A percentile compares a stretch with the other conserved stretches of the same genome.
Evolutionary conservation across 495 filamentous ascomycete genomes (phyloP).

Genomic region (Terfezia boudieri): DNA sequence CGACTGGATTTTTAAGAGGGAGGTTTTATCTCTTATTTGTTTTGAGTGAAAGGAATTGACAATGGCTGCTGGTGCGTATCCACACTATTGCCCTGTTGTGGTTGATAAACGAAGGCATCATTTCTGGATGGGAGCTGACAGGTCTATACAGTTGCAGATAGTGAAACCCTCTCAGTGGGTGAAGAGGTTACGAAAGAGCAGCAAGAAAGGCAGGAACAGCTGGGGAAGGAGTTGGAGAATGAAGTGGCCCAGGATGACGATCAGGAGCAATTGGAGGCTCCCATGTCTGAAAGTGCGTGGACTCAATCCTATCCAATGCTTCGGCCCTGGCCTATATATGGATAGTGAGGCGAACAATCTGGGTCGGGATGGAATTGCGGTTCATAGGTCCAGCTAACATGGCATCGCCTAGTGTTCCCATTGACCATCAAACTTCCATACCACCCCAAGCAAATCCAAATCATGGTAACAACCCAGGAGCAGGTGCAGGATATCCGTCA

Average conservation of each 20-base stretch:
- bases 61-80: too few species aligned
- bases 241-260: constrained; percentile 19
- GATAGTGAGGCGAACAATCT: too few species aligned
- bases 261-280: background rate
- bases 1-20: too few species aligned
- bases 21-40: too few species aligned
- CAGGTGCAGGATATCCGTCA: constrained; percentile 95
- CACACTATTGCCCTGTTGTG: too few species aligned
- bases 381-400: too few species aligned
- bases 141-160: background rate
- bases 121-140: too few species aligned
- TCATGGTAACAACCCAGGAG: constrained; percentile 81
- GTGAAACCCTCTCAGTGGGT: background rate
- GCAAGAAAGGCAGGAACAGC: background rate
- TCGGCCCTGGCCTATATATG: background rate
- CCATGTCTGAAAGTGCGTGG: constrained; percentile 2
- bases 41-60: too few species aligned
- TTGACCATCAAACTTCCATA: constrained; percentile 69
- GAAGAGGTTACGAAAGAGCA: background rate
- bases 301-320: background rate
- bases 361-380: too few species aligned
- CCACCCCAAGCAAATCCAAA: constrained; percentile 51
- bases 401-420: constrained; percentile 34
- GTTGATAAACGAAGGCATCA: too few species aligned
- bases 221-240: constrained; percentile 24